Evolutionary conservation across 768 basidiomycete species (phyloP).

Genomic region (Ramaria sp.): DNA sequence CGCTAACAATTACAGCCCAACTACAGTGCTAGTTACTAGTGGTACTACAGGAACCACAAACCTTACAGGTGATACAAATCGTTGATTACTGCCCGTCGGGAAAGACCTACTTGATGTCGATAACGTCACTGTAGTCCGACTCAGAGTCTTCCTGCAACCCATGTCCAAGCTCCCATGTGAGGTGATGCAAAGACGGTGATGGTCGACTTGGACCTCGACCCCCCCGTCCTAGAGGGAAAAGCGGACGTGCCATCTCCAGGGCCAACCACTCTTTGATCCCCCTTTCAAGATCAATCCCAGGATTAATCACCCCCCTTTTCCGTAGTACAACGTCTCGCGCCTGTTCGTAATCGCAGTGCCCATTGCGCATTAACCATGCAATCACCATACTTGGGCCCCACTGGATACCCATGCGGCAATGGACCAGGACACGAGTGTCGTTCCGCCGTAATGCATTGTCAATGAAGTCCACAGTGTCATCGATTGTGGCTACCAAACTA

Average conservation of each 20-base stretch:
- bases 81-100: no score
- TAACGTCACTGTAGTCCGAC: neutral
- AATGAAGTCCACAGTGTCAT: conserved; percentile 6
- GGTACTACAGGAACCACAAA: no score
- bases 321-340: neutral
- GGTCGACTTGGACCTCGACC: neutral
- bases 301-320: neutral
- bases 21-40: no score
- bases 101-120: neutral
- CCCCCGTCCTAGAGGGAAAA: conserved; percentile 1
- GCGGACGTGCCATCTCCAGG: neutral
- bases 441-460: neutral
- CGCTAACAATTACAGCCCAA: no score
- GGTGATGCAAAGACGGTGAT: neutral
- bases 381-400: conserved; percentile 3
- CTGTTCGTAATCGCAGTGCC: neutral
- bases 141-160: neutral
- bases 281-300: neutral
- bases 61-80: no score
- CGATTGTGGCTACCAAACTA: neutral
- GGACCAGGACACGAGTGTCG: neutral
- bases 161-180: neutral
- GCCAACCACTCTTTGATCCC: conserved; percentile 3
- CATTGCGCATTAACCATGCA: conserved; percentile 4
- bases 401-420: neutral